These are phyloP conservation scores for Aspergillus panamensis DNA, from an alignment of 495 filamentous ascomycete species.

Conservation along the genomic window DNA sequence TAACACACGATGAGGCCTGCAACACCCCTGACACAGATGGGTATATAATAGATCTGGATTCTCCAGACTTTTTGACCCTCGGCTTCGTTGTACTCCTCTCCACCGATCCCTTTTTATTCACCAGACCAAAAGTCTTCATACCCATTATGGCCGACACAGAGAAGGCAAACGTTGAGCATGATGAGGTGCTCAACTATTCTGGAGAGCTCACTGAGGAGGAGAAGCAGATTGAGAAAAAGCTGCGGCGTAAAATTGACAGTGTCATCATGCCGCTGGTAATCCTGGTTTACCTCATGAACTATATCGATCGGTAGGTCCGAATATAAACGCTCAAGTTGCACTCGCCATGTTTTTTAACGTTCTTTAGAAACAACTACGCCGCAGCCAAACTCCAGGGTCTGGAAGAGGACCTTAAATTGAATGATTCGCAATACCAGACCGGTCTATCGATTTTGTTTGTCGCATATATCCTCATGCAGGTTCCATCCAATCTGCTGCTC, in stretches of 20 bases:
- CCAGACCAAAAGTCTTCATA: neutral
- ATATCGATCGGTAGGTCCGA: conserved; percentile 48
- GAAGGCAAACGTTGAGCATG: conserved; percentile 38
- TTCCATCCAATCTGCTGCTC: conserved; percentile 59
- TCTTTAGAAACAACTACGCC: conserved; percentile 50
- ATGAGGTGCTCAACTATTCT: conserved; percentile 40
- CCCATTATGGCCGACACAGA: conserved; percentile 14
- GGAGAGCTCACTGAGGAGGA: conserved; percentile 44
- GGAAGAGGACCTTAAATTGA: conserved; percentile 40
- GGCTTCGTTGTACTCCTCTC: neutral
- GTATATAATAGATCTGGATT: neutral
- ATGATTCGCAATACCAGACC: conserved; percentile 42
- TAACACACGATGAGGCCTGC: neutral
- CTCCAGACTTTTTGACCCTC: neutral
- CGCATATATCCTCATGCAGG: conserved; percentile 52
- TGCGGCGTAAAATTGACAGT: conserved; percentile 48
- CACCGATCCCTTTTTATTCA: neutral
- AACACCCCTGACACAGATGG: neutral
- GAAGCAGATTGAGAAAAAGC: conserved; percentile 42
- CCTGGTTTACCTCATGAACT: conserved; percentile 55
- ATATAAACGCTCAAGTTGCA: neutral
- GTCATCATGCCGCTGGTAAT: conserved; percentile 56
- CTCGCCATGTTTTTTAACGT: conserved; percentile 10
- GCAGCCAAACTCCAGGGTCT: conserved; percentile 55
- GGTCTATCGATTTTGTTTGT: conserved; percentile 52